Evolutionary conservation across 1,284 basidiomycete species (phyloP).

Genomic region (Meripilus lineatus): DNA sequence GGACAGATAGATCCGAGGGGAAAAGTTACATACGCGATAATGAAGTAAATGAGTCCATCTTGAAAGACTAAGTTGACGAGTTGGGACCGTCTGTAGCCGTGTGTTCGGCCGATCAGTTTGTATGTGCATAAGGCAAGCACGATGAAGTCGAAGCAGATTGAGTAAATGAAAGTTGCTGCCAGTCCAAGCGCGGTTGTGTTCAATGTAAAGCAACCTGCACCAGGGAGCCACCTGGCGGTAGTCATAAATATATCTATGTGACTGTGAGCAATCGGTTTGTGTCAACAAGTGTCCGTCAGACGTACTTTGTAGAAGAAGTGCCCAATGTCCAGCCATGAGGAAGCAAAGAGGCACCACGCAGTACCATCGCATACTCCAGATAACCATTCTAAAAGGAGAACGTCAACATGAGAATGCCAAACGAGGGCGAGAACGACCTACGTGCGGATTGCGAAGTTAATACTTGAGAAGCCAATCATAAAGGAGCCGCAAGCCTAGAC

Average conservation of each 20-base stretch:
- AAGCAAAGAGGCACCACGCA: constrained; percentile 46
- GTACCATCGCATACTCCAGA: constrained; percentile 57
- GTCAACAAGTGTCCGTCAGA: too few relatives aligned
- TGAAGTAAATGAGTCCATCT: constrained; percentile 70
- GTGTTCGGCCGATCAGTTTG: constrained; percentile 45
- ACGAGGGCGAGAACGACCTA: too few relatives aligned
- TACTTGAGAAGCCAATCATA: neutral
- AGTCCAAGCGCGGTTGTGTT: too few relatives aligned
- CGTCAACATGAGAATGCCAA: too few relatives aligned
- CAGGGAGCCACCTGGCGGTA: too few relatives aligned
- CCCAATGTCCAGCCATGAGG: constrained; percentile 70
- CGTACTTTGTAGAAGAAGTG: constrained; percentile 59
- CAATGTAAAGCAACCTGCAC: too few relatives aligned
- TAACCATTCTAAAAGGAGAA: constrained; percentile 57
- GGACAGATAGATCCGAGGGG: constrained; percentile 49
- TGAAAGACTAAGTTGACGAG: constrained; percentile 63
- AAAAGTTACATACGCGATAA: constrained; percentile 66
- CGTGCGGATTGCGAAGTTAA: neutral
- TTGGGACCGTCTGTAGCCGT: constrained; percentile 30
- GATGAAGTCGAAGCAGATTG: constrained; percentile 28
- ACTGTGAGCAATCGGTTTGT: neutral
- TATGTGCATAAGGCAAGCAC: constrained; percentile 27
- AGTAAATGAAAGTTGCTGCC: constrained; percentile 25
- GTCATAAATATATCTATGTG: too few relatives aligned
- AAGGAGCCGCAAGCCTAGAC: too few relatives aligned